Conservation (phyloP, 2,329 filamentous ascomycete genomes). For the Capronia epimyces region DNA sequence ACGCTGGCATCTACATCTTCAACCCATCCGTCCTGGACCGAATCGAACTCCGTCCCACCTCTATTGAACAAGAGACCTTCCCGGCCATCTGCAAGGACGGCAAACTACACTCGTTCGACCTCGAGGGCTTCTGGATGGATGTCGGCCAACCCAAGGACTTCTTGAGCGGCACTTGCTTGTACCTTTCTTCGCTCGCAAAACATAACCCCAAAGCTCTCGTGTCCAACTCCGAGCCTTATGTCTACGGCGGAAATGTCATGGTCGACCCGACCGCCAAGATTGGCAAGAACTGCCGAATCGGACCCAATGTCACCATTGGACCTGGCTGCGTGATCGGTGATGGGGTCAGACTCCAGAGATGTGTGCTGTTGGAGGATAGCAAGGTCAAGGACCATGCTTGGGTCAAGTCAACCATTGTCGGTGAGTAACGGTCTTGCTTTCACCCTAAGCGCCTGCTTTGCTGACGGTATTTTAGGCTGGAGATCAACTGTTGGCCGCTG, state of each 20-base stretch:
- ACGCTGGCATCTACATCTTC: slow-evolving; percentile 95
- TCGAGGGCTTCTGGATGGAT: slow-evolving; percentile 99
- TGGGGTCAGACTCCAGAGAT: slow-evolving; percentile 88
- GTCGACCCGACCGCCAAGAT: slow-evolving; percentile 93
- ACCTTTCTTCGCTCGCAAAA: slow-evolving; percentile 88
- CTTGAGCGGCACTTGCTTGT: slow-evolving; percentile 89
- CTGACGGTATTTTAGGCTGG: slow-evolving; percentile 54
- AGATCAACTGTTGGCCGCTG: slow-evolving; percentile 93
- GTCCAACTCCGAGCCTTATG: slow-evolving; percentile 66
- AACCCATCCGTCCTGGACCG: slow-evolving; percentile 85
- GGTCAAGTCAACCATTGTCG: slow-evolving; percentile 97
- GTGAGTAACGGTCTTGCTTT: slow-evolving; percentile 8
- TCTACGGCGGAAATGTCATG: slow-evolving; percentile 91
- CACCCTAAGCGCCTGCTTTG: neutral
- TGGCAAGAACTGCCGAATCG: slow-evolving; percentile 96
- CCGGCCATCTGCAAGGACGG: slow-evolving; percentile 85
- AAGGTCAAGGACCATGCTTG: slow-evolving; percentile 98
- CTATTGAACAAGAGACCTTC: slow-evolving; percentile 99
- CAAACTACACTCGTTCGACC: slow-evolving; percentile 88
- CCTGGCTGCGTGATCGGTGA: slow-evolving; percentile 89
- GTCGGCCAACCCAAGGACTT: slow-evolving; percentile 99
- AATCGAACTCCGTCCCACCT: slow-evolving; percentile 93
- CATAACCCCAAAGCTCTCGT: slow-evolving; percentile 80
- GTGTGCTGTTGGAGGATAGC: slow-evolving; percentile 78
- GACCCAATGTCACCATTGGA: slow-evolving; percentile 93